Base-by-base conservation (phyloP, 805 yeast genomes). In the Saturnispora hagleri region DNA sequence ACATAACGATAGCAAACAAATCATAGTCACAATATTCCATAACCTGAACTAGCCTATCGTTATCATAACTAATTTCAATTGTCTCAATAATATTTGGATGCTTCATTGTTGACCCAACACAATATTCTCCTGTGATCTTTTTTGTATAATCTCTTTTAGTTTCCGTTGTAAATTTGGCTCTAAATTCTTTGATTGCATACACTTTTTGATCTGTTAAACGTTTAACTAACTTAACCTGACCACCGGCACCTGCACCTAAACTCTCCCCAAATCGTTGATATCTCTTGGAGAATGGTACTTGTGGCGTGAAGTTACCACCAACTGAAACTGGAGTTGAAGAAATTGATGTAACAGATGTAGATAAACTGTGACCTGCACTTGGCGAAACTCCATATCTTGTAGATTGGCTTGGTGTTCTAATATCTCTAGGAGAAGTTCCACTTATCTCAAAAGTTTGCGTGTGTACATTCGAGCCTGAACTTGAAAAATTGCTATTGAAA, bases 1-100 rank as follows among this genome's bases (percentile, higher is more conserved):
- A 82, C 96, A 90, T 89, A 33, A 90, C 97, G 53, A 90, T 86
- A 10, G 97, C 97, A 68, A 90, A 90, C 58, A 90, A 73, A 65
- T 90, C 97, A 64, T 78, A 89, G 58, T 90, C 96, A 66, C 96
- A 89, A 67, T 88, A 90, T 63, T 90, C 97, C 95, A 90, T 86
- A 46, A 90, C 90, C 69, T 90, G 97, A 60, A 85, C 80, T 53
- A 89, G 84, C 52, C 43, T 75, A 56, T 87, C 93, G 58, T 84
- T 81, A 61, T 90, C 97, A 67, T 88, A 89, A 45, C 90, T 84
- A 49, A 90, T 89, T 63, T 90, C 97, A 50, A 90, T 80, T 1
- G 97, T 90, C 65, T 87, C 91, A 53, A 90, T 86, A 57, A 90
- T 86, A 64, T 90, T 89, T 20, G 95, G 88, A 67, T 90, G 95